Base-by-base conservation (phyloP, 768 basidiomycete species). In the Pleurotus sapidus region DNA sequence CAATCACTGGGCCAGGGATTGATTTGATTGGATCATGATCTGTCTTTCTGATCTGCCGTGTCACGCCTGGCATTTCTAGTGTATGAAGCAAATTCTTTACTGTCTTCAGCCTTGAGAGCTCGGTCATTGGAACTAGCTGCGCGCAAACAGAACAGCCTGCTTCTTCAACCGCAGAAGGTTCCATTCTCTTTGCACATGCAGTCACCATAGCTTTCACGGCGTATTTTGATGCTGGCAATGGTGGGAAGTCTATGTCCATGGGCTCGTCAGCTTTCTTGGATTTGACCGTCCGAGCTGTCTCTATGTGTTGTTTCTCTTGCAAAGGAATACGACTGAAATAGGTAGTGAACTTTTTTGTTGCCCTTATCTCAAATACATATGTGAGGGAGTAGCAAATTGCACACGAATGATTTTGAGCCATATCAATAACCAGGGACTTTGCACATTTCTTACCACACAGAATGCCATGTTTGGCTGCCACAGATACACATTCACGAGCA, bases 141-240 rank as follows among this genome's bases (percentile, higher is more conserved):
- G 67, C 71, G 61, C 70, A 73, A 6, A 73, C 69, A 2, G 67
- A 64, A 64, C 71, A 73, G 12, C 70, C 69, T 18, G 55, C 55
- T 57, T 73, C 72, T 45, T 65, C 30, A 30, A 30, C 30, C 7
- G 30, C 30, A 30, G 30, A 30, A 30, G 30, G 30, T 30, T 30
- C 30, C 30, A 30, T 30, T 30, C 30, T 30, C 30, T 30, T 30
- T 30, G 30, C 30, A 30, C 30, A 30, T 7, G 30, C 30, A 30
- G 30, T 30, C 30, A 30, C 30, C 30, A 30, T 30, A 7, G 30
- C 30, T 30, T 30, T 30, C 30, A 30, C 7, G 3, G 30, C 3
- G 8, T 30, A 30, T 30, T 7, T 30, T 7, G 30, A 30, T 30
- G 30, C 30, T 30, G 30, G 30, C 30, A 30, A 30, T 7, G 30